A percentile compares a stretch with the other conserved stretches of the same genome.
Conservation (phyloP, 164 flowering plant genomes). For the Piper betle region DNA sequence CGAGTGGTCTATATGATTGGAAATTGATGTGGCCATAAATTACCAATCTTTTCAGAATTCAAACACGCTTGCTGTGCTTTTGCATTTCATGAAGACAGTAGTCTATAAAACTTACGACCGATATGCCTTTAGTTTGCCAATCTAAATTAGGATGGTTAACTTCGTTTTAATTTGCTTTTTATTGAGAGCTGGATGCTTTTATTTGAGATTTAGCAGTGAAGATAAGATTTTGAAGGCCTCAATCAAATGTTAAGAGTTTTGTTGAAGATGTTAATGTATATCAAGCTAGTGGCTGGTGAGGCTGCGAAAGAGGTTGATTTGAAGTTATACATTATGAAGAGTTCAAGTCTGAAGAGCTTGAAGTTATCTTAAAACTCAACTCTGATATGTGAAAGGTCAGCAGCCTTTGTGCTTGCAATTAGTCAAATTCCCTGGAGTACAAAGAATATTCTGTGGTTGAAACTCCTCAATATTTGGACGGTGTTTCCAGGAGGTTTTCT, state of each 20-base stretch:
- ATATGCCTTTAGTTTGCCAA: neutral
- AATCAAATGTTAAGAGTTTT: slow-evolving; percentile 85
- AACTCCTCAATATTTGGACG: neutral
- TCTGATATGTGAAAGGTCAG: slow-evolving; percentile 58
- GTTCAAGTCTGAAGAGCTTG: slow-evolving; percentile 38
- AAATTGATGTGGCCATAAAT: no score
- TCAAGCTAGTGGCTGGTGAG: slow-evolving; percentile 44
- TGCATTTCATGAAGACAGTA: neutral
- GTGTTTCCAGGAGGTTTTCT: neutral
- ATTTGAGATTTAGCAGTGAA: slow-evolving; percentile 59
- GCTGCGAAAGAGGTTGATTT: slow-evolving; percentile 9
- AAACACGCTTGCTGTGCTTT: neutral
- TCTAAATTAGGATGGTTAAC: neutral
- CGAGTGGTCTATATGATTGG: no score
- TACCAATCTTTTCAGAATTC: neutral
- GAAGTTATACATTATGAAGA: slow-evolving; percentile 12
- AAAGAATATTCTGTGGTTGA: slow-evolving; percentile 2
- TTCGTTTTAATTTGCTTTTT: slow-evolving; percentile 1
- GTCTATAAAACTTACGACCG: neutral
- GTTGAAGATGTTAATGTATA: slow-evolving; percentile 53
- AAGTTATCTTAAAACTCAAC: slow-evolving; percentile 46
- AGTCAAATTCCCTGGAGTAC: slow-evolving; percentile 11
- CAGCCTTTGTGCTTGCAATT: slow-evolving; percentile 28
- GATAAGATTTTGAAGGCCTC: slow-evolving; percentile 63
- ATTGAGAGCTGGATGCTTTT: slow-evolving; percentile 22